These are phyloP conservation scores for Lathyrus aphaca DNA, from an alignment of 306 rosid species.

Conservation along the genomic window DNA sequence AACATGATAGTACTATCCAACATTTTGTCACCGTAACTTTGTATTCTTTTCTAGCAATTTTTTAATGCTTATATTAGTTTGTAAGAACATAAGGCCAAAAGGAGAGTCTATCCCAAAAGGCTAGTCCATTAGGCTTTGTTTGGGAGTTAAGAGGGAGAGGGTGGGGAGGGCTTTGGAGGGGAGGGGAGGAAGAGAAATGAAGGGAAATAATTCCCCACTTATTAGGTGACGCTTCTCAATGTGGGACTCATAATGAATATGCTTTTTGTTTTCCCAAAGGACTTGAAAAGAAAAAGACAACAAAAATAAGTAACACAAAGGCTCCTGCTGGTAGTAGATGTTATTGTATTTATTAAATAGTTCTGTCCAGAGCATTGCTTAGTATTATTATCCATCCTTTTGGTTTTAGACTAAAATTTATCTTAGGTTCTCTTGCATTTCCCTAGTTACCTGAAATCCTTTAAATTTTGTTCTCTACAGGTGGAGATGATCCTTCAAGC, in stretches of 20 bases:
- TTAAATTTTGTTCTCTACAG: constrained; percentile 46
- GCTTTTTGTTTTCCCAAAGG: not conserved
- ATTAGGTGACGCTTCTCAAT: not conserved
- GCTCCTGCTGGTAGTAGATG: not conserved
- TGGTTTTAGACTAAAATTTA: constrained; percentile 25
- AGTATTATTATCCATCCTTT: constrained; percentile 15
- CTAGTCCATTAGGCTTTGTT: not conserved
- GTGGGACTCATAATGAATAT: not conserved
- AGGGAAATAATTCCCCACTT: not conserved
- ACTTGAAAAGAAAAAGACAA: constrained; percentile 5
- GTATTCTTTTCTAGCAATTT: not conserved
- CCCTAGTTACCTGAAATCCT: constrained; percentile 30
- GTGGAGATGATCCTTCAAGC: constrained; percentile 96
- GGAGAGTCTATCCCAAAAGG: not conserved
- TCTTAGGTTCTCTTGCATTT: constrained; percentile 17
- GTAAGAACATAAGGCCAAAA: not conserved
- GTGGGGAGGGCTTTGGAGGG: not conserved
- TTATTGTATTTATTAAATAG: not conserved
- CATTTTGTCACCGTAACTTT: not conserved
- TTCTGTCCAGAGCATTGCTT: constrained; percentile 25
- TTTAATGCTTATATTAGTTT: not conserved
- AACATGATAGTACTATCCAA: not conserved
- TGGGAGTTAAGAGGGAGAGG: not conserved
- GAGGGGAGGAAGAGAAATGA: not conserved
- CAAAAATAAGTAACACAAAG: not conserved